A percentile compares a stretch with the other conserved stretches of the same genome.
Evolutionary conservation across 2,329 filamentous ascomycete species (phyloP).

Genomic region (Penicillium corylophilum): DNA sequence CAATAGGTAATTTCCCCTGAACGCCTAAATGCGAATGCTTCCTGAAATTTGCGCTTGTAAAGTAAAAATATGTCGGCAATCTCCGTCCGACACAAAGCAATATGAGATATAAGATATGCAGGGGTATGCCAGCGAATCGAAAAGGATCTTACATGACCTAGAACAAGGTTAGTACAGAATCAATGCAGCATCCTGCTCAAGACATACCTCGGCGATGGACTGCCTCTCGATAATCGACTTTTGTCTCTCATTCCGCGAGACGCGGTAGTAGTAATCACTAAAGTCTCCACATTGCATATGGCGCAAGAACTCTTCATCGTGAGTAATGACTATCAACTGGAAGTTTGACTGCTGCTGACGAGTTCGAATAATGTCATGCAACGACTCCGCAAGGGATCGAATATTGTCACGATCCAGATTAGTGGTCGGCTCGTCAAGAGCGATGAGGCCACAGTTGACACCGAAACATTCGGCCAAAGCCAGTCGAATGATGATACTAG

Average conservation of each 20-base stretch:
- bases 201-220: constrained; percentile 50
- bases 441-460: constrained; percentile 91
- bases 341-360: constrained; percentile 89
- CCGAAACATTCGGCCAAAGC: constrained; percentile 96
- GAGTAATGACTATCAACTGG: constrained; percentile 96
- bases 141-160: constrained; percentile 20
- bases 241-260: constrained; percentile 78
- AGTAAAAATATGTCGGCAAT: not conserved
- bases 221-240: constrained; percentile 79
- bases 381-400: constrained; percentile 75
- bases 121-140: not conserved
- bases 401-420: constrained; percentile 97
- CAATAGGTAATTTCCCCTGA: not conserved
- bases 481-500: constrained; percentile 94
- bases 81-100: not conserved
- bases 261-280: constrained; percentile 85
- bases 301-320: constrained; percentile 93
- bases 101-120: not conserved
- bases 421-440: constrained; percentile 94
- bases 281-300: constrained; percentile 95
- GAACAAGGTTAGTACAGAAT: constrained; percentile 7
- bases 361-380: constrained; percentile 82
- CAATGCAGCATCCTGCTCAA: not conserved
- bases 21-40: not conserved
- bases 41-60: not conserved